Percentiles rank a stretch among this genome's conserved stretches.
phyloP scores from a whole-genome alignment of 2,329 filamentous ascomycete genomes.

The Colletotrichum liriopes region DNA sequence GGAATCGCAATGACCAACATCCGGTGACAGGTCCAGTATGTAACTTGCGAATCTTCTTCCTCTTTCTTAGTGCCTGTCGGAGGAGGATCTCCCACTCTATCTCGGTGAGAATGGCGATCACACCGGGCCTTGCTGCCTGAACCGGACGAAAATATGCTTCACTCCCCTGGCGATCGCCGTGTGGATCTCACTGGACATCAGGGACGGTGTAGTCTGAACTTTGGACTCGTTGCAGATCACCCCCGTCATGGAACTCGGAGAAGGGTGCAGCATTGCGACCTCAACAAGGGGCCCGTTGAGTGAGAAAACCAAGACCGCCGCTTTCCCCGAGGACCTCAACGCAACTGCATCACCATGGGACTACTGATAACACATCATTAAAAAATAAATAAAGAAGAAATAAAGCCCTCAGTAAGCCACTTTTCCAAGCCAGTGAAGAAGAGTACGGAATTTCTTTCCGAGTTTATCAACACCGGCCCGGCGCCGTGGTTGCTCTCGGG shows the following conservation, averaged over 20 bases:
- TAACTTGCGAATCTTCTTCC: not conserved
- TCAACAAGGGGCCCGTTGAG: not conserved
- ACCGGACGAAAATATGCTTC: constrained; percentile 24
- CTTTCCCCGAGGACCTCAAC: too few species aligned
- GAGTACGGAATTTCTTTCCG: too few species aligned
- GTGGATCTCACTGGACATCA: constrained; percentile 39
- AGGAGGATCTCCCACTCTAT: constrained; percentile 24
- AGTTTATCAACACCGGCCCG: too few species aligned
- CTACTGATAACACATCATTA: too few species aligned
- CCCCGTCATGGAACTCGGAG: constrained; percentile 17
- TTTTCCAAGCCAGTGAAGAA: too few species aligned
- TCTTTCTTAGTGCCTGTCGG: too few species aligned
- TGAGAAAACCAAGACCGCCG: too few species aligned
- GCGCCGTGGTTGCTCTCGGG: too few species aligned
- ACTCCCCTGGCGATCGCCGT: constrained; percentile 30
- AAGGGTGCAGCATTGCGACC: not conserved
- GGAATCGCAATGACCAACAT: constrained; percentile 2
- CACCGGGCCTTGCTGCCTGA: constrained; percentile 4
- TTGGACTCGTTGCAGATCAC: constrained; percentile 29
- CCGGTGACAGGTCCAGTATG: not conserved
- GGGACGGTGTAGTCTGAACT: constrained; percentile 30
- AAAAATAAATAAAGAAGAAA: too few species aligned
- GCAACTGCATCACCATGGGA: too few species aligned
- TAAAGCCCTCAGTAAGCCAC: too few species aligned
- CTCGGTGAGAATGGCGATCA: constrained; percentile 15